These are phyloP conservation scores for Vitis vinifera DNA, from an alignment of 164 flowering plant genomes.

Conservation along the genomic window ASM3070453v1 NC_081811.1:3707001-3707500, in stretches of 20 bases:
- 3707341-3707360: conserved; percentile 39
- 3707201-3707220: conserved; percentile 41
- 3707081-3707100: background rate
- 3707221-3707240: conserved; percentile 49
- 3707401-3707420: conserved; percentile 27
- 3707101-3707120: conserved; percentile 24
- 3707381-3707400: conserved; percentile 56
- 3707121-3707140: conserved; percentile 23
- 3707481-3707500: conserved; percentile 40
- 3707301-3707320: conserved; percentile 45
- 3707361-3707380: conserved; percentile 45
- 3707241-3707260: conserved; percentile 31
- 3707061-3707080: background rate
- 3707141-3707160: conserved; percentile 22
- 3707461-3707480: conserved; percentile 54
- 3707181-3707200: conserved; percentile 41
- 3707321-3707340: conserved; percentile 39
- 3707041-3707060: background rate
- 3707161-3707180: conserved; percentile 51
- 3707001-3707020: too few relatives aligned
- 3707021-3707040: too few relatives aligned
- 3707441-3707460: conserved; percentile 41
- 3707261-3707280: conserved; percentile 45
- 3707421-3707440: conserved; percentile 41
- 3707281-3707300: conserved; percentile 48